Percentiles rank a stretch among this genome's conserved stretches.
These are phyloP conservation scores for Daldinia concentrica DNA, from an alignment of 495 filamentous ascomycete genomes.

Conservation along the genomic window DNA sequence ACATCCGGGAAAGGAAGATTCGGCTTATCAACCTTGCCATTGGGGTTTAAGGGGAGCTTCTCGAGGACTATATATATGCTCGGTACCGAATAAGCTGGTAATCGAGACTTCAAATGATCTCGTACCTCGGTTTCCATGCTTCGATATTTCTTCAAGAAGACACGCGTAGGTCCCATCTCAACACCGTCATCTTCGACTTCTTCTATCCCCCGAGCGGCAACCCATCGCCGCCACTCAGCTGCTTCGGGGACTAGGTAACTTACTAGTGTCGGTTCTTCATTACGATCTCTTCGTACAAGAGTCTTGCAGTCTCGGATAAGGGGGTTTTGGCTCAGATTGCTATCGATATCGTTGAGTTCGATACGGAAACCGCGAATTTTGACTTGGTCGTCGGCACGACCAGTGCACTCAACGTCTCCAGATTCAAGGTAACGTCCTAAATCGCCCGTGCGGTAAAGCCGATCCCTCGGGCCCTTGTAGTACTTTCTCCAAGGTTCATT, in stretches of 20 bases:
- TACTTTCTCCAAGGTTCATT: constrained; percentile 78
- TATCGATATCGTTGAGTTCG: constrained; percentile 94
- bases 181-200: constrained; percentile 59
- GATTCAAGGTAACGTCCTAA: constrained; percentile 77
- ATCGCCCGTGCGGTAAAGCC: constrained; percentile 86
- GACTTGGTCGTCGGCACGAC: constrained; percentile 88
- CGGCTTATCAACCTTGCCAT: constrained; percentile 93
- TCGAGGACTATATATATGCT: constrained; percentile 78
- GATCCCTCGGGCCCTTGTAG: constrained; percentile 85
- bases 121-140: constrained; percentile 77
- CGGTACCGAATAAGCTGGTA: constrained; percentile 86
- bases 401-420: constrained; percentile 78
- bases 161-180: constrained; percentile 54
- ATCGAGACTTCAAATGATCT: constrained; percentile 75
- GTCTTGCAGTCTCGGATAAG: constrained; percentile 89
- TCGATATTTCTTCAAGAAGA: constrained; percentile 68
- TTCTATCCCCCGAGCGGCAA: constrained; percentile 62
- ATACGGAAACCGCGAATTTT: constrained; percentile 97
- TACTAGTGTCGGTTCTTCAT: constrained; percentile 89
- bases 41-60: constrained; percentile 89
- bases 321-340: constrained; percentile 77
- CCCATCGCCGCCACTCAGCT: constrained; percentile 74
- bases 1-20: constrained; percentile 90
- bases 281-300: constrained; percentile 83
- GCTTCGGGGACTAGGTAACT: constrained; percentile 91